Evolutionary conservation across 169 alveolate species (phyloP), one percentile per base, ranked within the genome.

Genomic region (Plasmodium vivax): DNA sequence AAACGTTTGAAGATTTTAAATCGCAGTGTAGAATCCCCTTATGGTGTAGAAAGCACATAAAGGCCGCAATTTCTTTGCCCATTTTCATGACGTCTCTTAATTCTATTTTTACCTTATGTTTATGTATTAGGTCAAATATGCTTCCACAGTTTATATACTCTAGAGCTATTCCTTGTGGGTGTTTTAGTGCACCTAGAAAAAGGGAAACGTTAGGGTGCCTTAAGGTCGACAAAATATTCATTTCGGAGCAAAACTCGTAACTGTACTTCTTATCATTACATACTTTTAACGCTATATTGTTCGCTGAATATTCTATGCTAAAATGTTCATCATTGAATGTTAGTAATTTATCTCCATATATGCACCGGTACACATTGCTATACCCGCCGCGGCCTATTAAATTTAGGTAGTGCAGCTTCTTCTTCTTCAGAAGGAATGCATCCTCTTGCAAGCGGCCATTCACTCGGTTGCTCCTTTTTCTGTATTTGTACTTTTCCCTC

Each of bases 11-110:
- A 23, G 98, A 97, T 79, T 97, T 96, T 73, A 97, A 87, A 79
- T 97, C 98, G 19, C 98, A 96, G 93, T 97, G 98, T 62, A 96
- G 93, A 30, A 97, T 97, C 23, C 98, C 97, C 91, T 96, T 97
- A 54, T 96, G 95, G 82, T 97, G 98, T 8, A 97, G 73, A 85
- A 96, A 97, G 45, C 96, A 92, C 68, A 97, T 96, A 68, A 97
- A 98, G 56, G 96, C 96, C 19, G 96, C 81, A 30, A 97, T 96
- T 74, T 97, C 98, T 72, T 97, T 93, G 36, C 95, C 94, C 90
- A 97, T 82, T 72, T 97, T 97, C 56, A 96, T 88, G 19, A 95
- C 96, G 82, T 95, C 92, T 51, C 94, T 88, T 32, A 95, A 95
- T 75, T 90, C 75, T 43, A 95, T 95, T 34, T 82, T 87, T 47